phyloP scores from a whole-genome alignment of 768 basidiomycete genomes.

The Boletus rubropictus region DNA sequence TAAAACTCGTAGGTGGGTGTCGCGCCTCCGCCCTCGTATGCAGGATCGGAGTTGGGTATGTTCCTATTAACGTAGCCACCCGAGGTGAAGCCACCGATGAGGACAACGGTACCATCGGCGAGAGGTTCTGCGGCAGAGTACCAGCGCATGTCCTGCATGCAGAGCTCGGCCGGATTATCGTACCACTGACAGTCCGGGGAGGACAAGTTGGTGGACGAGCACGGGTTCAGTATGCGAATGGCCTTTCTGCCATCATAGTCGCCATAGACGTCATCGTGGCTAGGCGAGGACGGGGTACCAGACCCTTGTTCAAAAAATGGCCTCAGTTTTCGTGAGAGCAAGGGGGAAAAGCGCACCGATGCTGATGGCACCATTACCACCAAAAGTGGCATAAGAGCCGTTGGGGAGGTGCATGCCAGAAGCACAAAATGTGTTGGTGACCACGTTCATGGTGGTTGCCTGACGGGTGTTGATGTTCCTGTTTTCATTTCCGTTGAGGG shows the following conservation, averaged over 20 bases:
- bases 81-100: conserved; percentile 73
- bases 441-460: conserved; percentile 33
- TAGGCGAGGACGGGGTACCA: conserved; percentile 23
- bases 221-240: conserved; percentile 78
- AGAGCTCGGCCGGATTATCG: conserved; percentile 55
- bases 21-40: conserved; percentile 53
- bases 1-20: conserved; percentile 81
- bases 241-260: conserved; percentile 78
- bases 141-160: conserved; percentile 66
- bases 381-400: conserved; percentile 66
- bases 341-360: conserved; percentile 31
- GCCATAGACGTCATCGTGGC: conserved; percentile 57
- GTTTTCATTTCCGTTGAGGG: not conserved
- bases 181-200: conserved; percentile 58
- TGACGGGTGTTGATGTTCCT: conserved; percentile 20
- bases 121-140: conserved; percentile 68
- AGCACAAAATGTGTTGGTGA: conserved; percentile 71
- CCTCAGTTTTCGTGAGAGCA: conserved; percentile 16
- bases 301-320: conserved; percentile 21
- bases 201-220: conserved; percentile 42
- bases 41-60: conserved; percentile 58
- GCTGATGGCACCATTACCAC: conserved; percentile 66
- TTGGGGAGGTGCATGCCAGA: conserved; percentile 79
- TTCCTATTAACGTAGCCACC: conserved; percentile 77
- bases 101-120: conserved; percentile 66